Conservation (phyloP, 2,329 filamentous ascomycete species). For the Elsinoe australis region DNA sequence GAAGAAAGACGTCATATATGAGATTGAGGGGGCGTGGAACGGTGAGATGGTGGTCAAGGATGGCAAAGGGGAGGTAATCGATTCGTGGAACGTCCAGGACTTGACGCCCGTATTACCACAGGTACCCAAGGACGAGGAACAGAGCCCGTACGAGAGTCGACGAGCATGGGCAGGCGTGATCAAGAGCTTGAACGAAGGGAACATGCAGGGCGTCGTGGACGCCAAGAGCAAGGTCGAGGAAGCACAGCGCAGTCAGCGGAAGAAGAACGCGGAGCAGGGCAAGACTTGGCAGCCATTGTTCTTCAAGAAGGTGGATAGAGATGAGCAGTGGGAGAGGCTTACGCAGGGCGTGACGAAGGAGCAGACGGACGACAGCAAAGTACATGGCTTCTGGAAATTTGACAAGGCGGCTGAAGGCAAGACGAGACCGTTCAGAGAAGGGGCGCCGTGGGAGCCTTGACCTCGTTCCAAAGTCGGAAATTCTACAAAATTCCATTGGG, state of each 20-base stretch:
- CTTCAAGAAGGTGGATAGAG: slow-evolving; percentile 30
- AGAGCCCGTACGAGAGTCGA: slow-evolving; percentile 41
- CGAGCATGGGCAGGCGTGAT: slow-evolving; percentile 39
- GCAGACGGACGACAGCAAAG: slow-evolving; percentile 51
- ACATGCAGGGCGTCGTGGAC: slow-evolving; percentile 35
- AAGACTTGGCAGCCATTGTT: slow-evolving; percentile 36
- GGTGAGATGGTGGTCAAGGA: slow-evolving; percentile 35
- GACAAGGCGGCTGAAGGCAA: slow-evolving; percentile 32
- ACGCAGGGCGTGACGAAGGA: slow-evolving; percentile 29
- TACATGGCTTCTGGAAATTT: slow-evolving; percentile 62
- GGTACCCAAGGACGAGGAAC: slow-evolving; percentile 24
- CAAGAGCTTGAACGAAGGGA: slow-evolving; percentile 31
- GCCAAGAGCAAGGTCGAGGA: slow-evolving; percentile 28
- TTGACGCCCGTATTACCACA: slow-evolving; percentile 24
- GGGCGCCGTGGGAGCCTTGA: slow-evolving; percentile 15
- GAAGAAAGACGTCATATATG: slow-evolving; percentile 31
- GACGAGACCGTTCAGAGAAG: slow-evolving; percentile 14
- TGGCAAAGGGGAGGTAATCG: slow-evolving; percentile 30
- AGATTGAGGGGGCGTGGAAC: slow-evolving; percentile 38
- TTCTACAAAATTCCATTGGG: too few species aligned
- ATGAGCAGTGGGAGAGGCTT: slow-evolving; percentile 28
- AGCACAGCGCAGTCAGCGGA: slow-evolving; percentile 14
- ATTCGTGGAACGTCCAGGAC: slow-evolving; percentile 31
- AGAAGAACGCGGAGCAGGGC: slow-evolving; percentile 26
- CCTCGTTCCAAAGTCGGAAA: neutral